Conservation (phyloP, 176 grass and related monocot species). For the Eleusine coracana region DNA sequence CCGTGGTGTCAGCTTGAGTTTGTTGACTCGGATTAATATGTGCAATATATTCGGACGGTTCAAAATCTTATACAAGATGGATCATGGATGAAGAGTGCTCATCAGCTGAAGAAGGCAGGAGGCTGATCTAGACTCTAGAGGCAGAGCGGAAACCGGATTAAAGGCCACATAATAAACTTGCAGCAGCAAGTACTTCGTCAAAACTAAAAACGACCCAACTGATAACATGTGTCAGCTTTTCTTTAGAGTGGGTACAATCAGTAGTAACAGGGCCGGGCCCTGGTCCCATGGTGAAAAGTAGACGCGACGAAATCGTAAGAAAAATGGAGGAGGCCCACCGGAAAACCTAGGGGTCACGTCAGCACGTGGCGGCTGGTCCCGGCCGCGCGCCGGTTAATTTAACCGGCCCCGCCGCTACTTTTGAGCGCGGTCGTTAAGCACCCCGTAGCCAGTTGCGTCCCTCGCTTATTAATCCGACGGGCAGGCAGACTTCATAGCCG, state of each 20-base stretch:
- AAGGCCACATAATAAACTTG: background rate
- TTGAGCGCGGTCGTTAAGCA: conserved; percentile 33
- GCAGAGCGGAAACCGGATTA: background rate
- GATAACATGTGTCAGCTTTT: background rate
- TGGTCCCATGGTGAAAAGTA: background rate
- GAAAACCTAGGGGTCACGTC: conserved; percentile 51
- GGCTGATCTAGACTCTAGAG: too few relatives aligned
- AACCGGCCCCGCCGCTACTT: conserved; percentile 43
- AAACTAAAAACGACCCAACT: background rate
- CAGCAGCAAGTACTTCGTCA: background rate
- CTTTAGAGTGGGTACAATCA: background rate
- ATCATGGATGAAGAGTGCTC: too few relatives aligned
- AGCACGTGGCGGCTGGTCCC: conserved; percentile 63
- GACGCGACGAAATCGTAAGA: background rate
- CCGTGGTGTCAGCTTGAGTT: background rate
- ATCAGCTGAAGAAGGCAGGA: too few relatives aligned
- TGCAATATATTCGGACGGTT: too few relatives aligned
- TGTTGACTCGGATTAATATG: background rate
- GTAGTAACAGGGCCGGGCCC: background rate
- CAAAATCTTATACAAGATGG: too few relatives aligned
- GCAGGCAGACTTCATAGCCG: background rate
- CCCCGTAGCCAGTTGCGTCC: background rate
- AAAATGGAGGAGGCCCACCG: background rate
- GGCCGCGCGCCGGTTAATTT: conserved; percentile 37
- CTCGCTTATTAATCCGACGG: background rate